These are phyloP conservation scores for Apiotrichum siamense DNA, from an alignment of 1,284 basidiomycete genomes.

Conservation along the genomic window DNA sequence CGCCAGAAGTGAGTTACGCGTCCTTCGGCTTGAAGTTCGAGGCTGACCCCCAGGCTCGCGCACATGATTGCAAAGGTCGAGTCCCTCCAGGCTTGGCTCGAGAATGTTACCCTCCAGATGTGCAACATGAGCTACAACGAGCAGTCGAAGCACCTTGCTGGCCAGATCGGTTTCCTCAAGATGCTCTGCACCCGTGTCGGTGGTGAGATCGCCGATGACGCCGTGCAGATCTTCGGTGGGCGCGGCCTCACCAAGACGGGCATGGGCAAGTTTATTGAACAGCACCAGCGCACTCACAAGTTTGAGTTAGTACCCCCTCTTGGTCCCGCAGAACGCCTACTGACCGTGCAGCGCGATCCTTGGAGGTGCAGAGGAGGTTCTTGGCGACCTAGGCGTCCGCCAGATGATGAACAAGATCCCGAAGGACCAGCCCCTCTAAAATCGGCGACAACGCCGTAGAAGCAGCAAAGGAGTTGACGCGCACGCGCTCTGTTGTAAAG, in stretches of 20 bases:
- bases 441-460: too few species aligned
- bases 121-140: conserved; percentile 65
- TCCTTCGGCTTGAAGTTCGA: not conserved
- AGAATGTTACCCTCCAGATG: conserved; percentile 88
- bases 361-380: conserved; percentile 49
- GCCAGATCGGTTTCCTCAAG: conserved; percentile 51
- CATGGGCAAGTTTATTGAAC: conserved; percentile 55
- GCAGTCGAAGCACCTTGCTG: conserved; percentile 54
- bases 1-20: conserved; percentile 59
- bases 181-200: conserved; percentile 55
- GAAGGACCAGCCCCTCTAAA: conserved; percentile 18
- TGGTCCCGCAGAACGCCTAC: too few species aligned
- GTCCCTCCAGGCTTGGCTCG: conserved; percentile 80
- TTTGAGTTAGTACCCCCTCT: too few species aligned
- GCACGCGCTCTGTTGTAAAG: too few species aligned
- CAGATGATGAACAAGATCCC: conserved; percentile 32
- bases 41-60: conserved; percentile 52
- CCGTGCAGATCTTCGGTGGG: conserved; percentile 54
- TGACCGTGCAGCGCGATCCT: too few species aligned
- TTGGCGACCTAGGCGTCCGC: conserved; percentile 53
- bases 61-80: conserved; percentile 79
- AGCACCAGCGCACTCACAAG: conserved; percentile 62
- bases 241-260: conserved; percentile 57
- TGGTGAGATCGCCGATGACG: conserved; percentile 50
- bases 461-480: too few species aligned